These are phyloP conservation scores for Ambrosiella cleistominuta DNA, from an alignment of 2,329 filamentous ascomycete genomes.

Conservation along the genomic window DNA sequence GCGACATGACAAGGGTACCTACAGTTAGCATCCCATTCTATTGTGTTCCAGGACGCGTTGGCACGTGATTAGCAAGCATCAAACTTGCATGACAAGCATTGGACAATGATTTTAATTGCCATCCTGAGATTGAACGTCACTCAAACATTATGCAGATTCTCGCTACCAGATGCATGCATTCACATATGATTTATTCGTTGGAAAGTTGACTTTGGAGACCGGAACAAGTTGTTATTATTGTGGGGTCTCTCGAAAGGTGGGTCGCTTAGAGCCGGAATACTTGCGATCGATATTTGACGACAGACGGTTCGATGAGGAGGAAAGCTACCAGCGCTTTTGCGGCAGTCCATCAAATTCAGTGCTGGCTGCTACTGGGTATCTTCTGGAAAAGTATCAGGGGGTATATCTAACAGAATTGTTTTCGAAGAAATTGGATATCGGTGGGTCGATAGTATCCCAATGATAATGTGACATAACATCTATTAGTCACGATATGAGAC, in stretches of 20 bases:
- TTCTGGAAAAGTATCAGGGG: background rate
- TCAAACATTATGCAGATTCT: too few species aligned
- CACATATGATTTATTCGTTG: background rate
- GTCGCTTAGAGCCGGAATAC: too few species aligned
- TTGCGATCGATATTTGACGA: too few species aligned
- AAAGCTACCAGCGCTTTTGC: conserved; percentile 5
- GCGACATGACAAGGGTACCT: background rate
- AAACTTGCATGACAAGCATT: background rate
- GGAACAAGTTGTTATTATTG: too few species aligned
- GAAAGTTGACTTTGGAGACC: too few species aligned
- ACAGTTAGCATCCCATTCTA: background rate
- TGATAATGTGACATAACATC: too few species aligned
- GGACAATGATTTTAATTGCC: background rate
- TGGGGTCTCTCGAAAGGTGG: too few species aligned
- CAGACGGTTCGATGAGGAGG: too few species aligned
- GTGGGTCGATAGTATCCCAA: background rate
- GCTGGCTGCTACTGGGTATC: conserved; percentile 7
- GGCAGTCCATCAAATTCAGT: background rate
- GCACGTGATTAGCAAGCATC: conserved; percentile 9
- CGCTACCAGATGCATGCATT: background rate
- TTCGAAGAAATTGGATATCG: background rate
- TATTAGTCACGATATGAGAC: too few species aligned
- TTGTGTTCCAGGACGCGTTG: conserved; percentile 5
- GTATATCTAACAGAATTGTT: background rate
- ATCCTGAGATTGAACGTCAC: background rate